Base-by-base conservation (phyloP, 495 filamentous ascomycete species). In the Penicillium samsonianum region DNA sequence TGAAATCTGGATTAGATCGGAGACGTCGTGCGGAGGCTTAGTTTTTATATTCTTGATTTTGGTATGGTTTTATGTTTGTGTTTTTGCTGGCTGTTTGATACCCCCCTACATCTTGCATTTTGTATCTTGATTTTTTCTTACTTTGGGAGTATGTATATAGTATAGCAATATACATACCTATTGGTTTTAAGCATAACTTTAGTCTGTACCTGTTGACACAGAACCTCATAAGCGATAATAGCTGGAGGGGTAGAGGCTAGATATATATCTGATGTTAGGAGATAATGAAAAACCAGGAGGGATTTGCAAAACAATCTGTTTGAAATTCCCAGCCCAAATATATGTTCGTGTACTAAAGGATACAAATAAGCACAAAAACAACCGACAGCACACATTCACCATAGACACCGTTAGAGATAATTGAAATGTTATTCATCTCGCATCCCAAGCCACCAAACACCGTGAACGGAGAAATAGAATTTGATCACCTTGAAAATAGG, bases 11-110 rank as follows among this genome's bases (percentile, higher is more conserved):
- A 12, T 4, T 46, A 6, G 14, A 11, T 25, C 12, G 12, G 46
- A 22, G 40, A 6, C 30, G 25, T 22, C 45, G 19, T 19, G 41
- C 31, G 55, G 44, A 22, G 40, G 49, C 22, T 41, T 53, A 49
- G 28, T 19, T 6, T 43, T 2, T n/a, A 46, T 11, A 1, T 28
- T 14, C 20, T 46, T 45, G 22, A 12, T 23, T 23, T 43, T 46
- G 5, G 7, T 43, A 23, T 23, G 2, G 5, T 16, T 46, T 17
- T 26, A 6, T 25, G 35, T 17, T 46, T 26, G 14, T 25, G 35
- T 17, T 46, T 28, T 46, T 17, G 22, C 22, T 8, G 43, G 23
- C 23, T 46, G 7, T 46, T 46, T 46, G 23, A 46, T 46, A 46
- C 43, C 43, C 43, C 23, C 23, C 2, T 46, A 8, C 23, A 28